Percentiles rank a stretch among this genome's conserved stretches.
Evolutionary conservation across 2,329 filamentous ascomycete genomes (phyloP).

Genomic region (Thielaviopsis musarum): DNA sequence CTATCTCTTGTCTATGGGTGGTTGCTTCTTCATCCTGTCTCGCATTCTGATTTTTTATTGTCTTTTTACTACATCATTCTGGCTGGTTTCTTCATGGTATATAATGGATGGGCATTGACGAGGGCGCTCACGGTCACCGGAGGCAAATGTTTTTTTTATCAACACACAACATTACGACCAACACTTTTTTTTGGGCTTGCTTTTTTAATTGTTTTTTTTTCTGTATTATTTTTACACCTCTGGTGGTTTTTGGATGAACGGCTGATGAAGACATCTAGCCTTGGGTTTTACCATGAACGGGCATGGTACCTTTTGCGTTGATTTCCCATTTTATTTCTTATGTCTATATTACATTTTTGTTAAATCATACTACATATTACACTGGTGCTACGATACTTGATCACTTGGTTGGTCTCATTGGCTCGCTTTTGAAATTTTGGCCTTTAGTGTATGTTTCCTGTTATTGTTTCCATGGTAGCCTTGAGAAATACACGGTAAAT

Average conservation of each 20-base stretch:
- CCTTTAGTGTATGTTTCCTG: neutral
- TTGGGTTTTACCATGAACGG: slow-evolving; percentile 9
- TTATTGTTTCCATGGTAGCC: too few species aligned
- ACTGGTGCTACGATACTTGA: neutral
- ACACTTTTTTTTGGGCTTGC: neutral
- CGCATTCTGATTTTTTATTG: neutral
- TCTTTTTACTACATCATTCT: neutral
- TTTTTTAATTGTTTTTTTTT: neutral
- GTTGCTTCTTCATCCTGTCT: neutral
- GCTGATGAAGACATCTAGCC: slow-evolving; percentile 8
- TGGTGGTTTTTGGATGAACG: neutral
- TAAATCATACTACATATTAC: neutral
- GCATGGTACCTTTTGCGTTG: slow-evolving; percentile 8
- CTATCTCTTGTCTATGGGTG: neutral
- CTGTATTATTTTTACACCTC: neutral
- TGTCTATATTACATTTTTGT: neutral
- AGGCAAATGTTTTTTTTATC: neutral
- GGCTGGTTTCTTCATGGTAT: neutral
- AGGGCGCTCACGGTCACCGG: neutral
- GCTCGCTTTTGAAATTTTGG: neutral
- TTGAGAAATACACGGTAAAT: too few species aligned
- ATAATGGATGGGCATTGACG: neutral
- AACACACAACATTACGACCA: neutral
- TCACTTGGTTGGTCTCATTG: neutral
- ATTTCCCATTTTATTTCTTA: neutral